Base-by-base conservation (phyloP, 2,329 filamentous ascomycete genomes). In the Macrophomina phaseolina region DNA sequence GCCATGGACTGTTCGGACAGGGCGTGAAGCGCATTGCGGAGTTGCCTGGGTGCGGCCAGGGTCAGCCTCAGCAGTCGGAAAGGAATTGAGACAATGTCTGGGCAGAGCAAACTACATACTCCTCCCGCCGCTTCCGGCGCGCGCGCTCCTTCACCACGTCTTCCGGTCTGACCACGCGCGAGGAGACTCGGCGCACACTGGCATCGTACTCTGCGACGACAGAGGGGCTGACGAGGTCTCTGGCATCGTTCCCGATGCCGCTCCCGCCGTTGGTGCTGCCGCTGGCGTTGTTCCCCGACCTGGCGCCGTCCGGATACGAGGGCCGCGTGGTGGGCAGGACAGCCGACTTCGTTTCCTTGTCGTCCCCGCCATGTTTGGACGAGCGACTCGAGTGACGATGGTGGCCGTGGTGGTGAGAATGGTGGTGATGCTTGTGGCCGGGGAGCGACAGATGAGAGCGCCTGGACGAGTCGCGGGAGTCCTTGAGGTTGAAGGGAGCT, bases 1-100 rank as follows among this genome's bases (percentile, higher is more conserved):
- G 83, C 79, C 65, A 87, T 83, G 28, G 90, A 90, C 75, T 89
- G 84, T 38, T 84, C 80, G 71, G 84, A 84, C 11, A 93, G 81
- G 58, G 70, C 71, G 62, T 80, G 77, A 9, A 84, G 72, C 28
- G 79, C 77, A 23, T 71, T 67, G 6, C 77, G 76, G 8, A 84
- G 75, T 62, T 82, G 77, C 56, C 78, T 80, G 40, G 14, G 38
- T 34, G 30, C 12, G n/a, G 8, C 23, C 58, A 55, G 11, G 34
- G 38, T 62, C 42, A 64, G 69, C 30, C 11, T 45, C 11, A n/a
- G 42, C 42, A 14, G 5, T 14, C 42, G 9, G 42, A 5, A 5
- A 45, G 46, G 42, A 45, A 32, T 40, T 51, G 60, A 51, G 42
- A 64, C 61, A 52, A 5, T 61, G 64, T 58, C 30, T 12, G 53